Percentiles rank a stretch among this genome's conserved stretches.
phyloP scores from a whole-genome alignment of 2,329 filamentous ascomycete species.

The Aaosphaeria pasadenensis region DNA sequence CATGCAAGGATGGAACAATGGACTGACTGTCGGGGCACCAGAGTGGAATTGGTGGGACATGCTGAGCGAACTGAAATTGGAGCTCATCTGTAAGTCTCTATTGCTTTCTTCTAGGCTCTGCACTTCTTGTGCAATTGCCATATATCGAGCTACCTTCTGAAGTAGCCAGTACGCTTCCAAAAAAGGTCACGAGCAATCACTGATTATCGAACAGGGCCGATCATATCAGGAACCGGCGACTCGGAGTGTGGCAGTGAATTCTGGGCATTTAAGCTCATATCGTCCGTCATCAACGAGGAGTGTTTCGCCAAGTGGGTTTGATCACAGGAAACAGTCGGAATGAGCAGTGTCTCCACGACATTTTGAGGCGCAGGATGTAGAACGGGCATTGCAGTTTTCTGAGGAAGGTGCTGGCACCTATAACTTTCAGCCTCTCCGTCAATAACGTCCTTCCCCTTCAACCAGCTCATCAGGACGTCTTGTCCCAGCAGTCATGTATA shows the following conservation, averaged over 20 bases:
- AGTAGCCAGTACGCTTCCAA: not conserved
- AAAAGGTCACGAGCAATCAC: not conserved
- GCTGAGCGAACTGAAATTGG: constrained; percentile 11
- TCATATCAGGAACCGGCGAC: constrained; percentile 11
- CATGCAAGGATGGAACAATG: constrained; percentile 1
- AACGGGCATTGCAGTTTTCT: too few relatives aligned
- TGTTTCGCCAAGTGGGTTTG: constrained; percentile 7
- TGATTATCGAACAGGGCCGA: constrained; percentile 8
- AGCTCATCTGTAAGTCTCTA: constrained; percentile 14
- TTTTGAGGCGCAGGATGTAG: too few relatives aligned
- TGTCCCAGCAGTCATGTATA: too few relatives aligned
- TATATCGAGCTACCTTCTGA: not conserved
- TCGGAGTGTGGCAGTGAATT: constrained; percentile 15
- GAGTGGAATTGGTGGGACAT: constrained; percentile 27
- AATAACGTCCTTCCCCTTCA: too few relatives aligned
- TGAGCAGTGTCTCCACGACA: too few relatives aligned
- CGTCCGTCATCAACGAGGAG: constrained; percentile 15
- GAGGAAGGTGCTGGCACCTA: too few relatives aligned
- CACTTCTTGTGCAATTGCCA: not conserved
- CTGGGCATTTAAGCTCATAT: constrained; percentile 17
- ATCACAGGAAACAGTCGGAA: too few relatives aligned
- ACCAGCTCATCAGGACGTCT: too few relatives aligned
- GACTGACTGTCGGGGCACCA: constrained; percentile 8
- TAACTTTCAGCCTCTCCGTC: too few relatives aligned
- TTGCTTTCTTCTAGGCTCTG: not conserved